phyloP scores from a whole-genome alignment of 2,329 filamentous ascomycete species.

The Aspergillus arachidicola region DNA sequence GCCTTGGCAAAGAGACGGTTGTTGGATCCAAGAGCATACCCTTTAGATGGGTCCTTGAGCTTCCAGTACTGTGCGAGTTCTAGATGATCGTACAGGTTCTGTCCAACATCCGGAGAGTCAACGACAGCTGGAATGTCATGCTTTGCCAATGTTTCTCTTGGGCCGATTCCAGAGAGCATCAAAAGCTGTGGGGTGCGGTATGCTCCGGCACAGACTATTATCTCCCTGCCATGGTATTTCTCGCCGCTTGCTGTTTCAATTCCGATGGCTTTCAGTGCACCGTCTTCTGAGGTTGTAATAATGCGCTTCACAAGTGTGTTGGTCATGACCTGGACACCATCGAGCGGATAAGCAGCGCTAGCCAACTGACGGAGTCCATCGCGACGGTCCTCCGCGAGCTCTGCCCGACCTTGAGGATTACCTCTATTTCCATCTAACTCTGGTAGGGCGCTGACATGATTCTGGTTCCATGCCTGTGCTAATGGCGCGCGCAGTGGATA shows the following conservation, averaged over 20 bases:
- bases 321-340: conserved; percentile 8
- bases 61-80: conserved; percentile 17
- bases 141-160: conserved; percentile 24
- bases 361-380: conserved; percentile 12
- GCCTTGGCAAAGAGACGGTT: conserved; percentile 14
- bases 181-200: conserved; percentile 46
- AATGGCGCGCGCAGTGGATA: conserved; percentile 17
- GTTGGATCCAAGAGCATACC: conserved; percentile 18
- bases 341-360: conserved; percentile 11
- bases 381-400: conserved; percentile 11
- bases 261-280: background rate
- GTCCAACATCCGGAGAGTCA: conserved; percentile 15
- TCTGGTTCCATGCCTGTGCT: conserved; percentile 8
- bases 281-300: background rate
- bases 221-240: conserved; percentile 35
- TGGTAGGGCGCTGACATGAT: conserved; percentile 2
- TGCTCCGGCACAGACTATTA: conserved; percentile 47
- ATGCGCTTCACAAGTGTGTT: conserved; percentile 12
- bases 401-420: conserved; percentile 12
- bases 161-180: conserved; percentile 35
- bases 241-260: background rate
- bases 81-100: conserved; percentile 16
- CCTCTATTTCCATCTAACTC: conserved; percentile 12
- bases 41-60: conserved; percentile 19
- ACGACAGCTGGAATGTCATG: conserved; percentile 29